These are phyloP conservation scores for Alternaria hordeiaustralica DNA, from an alignment of 2,329 filamentous ascomycete genomes.

Conservation along the genomic window DNA sequence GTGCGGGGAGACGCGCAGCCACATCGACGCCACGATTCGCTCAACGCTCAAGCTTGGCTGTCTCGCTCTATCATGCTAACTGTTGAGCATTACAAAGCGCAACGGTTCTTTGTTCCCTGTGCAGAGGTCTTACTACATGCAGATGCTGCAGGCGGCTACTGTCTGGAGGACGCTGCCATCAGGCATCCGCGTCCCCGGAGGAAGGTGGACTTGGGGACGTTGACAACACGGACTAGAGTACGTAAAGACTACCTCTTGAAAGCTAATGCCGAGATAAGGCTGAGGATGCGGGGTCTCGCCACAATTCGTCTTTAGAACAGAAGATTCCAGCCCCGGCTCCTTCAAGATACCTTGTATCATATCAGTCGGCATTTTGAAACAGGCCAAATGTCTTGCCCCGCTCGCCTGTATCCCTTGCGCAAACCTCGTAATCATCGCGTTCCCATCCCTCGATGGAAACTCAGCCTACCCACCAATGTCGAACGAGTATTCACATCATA, in stretches of 20 bases:
- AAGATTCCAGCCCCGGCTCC: neutral
- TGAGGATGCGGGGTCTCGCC: neutral
- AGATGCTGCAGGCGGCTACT: neutral
- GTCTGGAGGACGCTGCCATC: neutral
- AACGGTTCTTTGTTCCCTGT: neutral
- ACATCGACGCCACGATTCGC: neutral
- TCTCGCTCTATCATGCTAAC: neutral
- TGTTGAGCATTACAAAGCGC: neutral
- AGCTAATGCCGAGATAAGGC: neutral
- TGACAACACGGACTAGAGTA: neutral
- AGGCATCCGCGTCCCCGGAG: neutral
- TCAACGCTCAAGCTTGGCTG: neutral
- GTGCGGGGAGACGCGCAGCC: neutral
- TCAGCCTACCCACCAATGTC: slow-evolving; percentile 29
- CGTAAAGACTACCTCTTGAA: neutral
- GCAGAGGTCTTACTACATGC: neutral
- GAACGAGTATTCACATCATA: slow-evolving; percentile 40
- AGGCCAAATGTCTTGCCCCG: slow-evolving; percentile 20
- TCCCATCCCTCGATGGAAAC: slow-evolving; percentile 43
- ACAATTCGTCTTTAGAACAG: neutral
- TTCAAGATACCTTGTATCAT: neutral
- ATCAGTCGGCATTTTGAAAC: neutral
- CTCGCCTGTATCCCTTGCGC: slow-evolving; percentile 39
- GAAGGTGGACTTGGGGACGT: neutral
- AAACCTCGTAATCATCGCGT: slow-evolving; percentile 40